Percentiles rank a stretch among this genome's conserved stretches.
phyloP scores from a whole-genome alignment of 495 filamentous ascomycete species.

The Diplogelasinospora grovesii region DNA sequence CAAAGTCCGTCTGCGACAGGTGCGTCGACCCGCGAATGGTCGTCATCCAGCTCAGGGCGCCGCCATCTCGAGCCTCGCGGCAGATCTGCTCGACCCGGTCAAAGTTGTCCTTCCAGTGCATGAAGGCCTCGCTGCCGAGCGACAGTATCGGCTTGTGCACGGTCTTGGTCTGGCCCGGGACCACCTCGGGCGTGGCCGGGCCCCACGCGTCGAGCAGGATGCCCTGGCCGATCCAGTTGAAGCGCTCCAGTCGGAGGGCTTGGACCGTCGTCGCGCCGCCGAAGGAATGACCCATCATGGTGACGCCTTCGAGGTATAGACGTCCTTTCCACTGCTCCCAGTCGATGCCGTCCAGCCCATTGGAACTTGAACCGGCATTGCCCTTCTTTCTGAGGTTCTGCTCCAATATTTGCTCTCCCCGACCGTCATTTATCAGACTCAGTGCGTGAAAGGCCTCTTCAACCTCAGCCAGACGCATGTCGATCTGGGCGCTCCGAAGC shows the following conservation, averaged over 20 bases:
- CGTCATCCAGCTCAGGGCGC: conserved; percentile 48
- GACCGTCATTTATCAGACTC: conserved; percentile 45
- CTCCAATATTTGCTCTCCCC: conserved; percentile 30
- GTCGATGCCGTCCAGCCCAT: conserved; percentile 30
- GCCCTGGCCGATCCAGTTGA: conserved; percentile 48
- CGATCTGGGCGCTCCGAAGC: conserved; percentile 50
- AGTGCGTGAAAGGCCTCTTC: conserved; percentile 49
- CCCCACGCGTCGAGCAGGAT: conserved; percentile 57
- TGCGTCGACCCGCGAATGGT: conserved; percentile 55
- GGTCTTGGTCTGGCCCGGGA: conserved; percentile 33
- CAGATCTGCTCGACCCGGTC: conserved; percentile 42
- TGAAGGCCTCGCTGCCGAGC: conserved; percentile 57
- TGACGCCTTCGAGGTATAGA: conserved; percentile 48
- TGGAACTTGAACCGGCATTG: conserved; percentile 45
- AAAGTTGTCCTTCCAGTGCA: conserved; percentile 55
- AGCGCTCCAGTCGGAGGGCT: conserved; percentile 44
- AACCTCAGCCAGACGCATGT: conserved; percentile 58
- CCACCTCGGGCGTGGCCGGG: conserved; percentile 30
- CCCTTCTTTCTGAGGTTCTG: conserved; percentile 44
- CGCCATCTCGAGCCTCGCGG: conserved; percentile 41
- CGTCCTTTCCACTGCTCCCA: conserved; percentile 32
- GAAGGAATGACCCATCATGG: conserved; percentile 59
- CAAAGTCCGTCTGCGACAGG: conserved; percentile 52
- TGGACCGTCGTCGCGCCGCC: conserved; percentile 58
- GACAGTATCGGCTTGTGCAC: conserved; percentile 46